Base-by-base conservation (phyloP, 352 stramenopile species). In the Phytophthora pseudosyringae region DNA sequence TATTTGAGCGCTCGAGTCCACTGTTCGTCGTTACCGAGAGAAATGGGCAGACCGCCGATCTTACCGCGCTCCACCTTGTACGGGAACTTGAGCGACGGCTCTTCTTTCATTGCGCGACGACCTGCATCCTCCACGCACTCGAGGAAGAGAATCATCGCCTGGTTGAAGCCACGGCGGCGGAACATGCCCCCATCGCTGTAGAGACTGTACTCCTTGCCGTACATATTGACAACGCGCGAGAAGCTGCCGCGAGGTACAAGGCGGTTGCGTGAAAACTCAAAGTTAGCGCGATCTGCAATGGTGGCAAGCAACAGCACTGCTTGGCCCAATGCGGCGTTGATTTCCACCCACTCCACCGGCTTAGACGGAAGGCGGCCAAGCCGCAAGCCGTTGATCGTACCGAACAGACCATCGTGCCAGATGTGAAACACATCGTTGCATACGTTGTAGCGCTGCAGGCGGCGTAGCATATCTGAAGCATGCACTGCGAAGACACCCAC, bases 1-100 rank as follows among this genome's bases (percentile, higher is more conserved):
- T 94, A 97, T 63, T 97, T 97, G 43, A 97, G 78, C 35, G 91
- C 91, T 54, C 90, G 87, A 26, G 91, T 98, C 93, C 93, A 98
- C 64, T 96, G 83, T 50, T 96, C 93, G 46, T 97, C 88, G 47
- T 97, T 95, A 18, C 83, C 86, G 0, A 96, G 76, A 5, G 81
- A 90, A 39, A 98, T 95, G 10, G 84, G 80, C 8, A 97, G 68
- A 33, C 95, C 93, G 47, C 91, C 93, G 32, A 98, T 96, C 63
- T 96, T 97, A 39, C 83, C 89, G 13, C 86, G 85, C 59, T 93
- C 77, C 50, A 98, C 97, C 40, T 91, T 90, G 78, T 98, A 97
- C 18, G 93, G 93, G 35, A 98, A 93, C 62, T 84, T 85, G 29
- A 98, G 80, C 10, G 85, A 88, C 32, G 89, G 86, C 55, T 98